These are phyloP conservation scores for Xylariaceae sp. DNA, from an alignment of 2,329 filamentous ascomycete species.

Conservation along the genomic window DNA sequence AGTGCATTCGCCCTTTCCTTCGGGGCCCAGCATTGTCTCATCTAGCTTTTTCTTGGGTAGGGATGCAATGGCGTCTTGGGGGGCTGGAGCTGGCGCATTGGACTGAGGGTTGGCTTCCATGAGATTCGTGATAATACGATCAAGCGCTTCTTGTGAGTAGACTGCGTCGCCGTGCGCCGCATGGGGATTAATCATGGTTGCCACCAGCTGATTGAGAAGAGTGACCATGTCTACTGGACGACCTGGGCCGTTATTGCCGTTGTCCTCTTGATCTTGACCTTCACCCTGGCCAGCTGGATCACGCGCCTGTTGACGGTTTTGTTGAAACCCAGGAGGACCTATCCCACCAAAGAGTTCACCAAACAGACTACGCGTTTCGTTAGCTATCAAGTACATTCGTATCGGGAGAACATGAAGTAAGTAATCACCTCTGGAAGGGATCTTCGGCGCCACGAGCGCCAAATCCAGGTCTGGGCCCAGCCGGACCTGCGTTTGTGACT, in stretches of 20 bases:
- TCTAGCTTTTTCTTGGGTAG: constrained; percentile 71
- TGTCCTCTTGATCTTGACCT: constrained; percentile 6
- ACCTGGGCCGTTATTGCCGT: constrained; percentile 18
- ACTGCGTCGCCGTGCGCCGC: constrained; percentile 73
- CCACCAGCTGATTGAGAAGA: constrained; percentile 53
- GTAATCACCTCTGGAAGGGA: constrained; percentile 49
- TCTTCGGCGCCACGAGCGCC: constrained; percentile 29
- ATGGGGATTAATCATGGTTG: constrained; percentile 50
- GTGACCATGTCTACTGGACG: constrained; percentile 32
- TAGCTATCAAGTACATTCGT: constrained; percentile 25
- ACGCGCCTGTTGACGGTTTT: constrained; percentile 18
- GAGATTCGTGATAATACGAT: constrained; percentile 80
- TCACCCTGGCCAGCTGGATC: constrained; percentile 4
- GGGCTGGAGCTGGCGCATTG: constrained; percentile 79
- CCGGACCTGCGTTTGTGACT: constrained; percentile 16
- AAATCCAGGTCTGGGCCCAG: constrained; percentile 2
- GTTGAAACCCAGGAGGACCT: constrained; percentile 33
- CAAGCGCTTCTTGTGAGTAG: constrained; percentile 85
- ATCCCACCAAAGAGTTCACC: constrained; percentile 42
- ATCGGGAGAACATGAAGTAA: background rate
- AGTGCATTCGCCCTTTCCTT: constrained; percentile 77
- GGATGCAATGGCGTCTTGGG: constrained; percentile 68
- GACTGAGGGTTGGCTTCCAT: constrained; percentile 80
- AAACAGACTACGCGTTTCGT: constrained; percentile 43
- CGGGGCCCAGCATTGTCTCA: constrained; percentile 62